Evolutionary conservation across 192 early-diverging fungal species (phyloP).

Genomic region (Backusella mclennaniae): DNA sequence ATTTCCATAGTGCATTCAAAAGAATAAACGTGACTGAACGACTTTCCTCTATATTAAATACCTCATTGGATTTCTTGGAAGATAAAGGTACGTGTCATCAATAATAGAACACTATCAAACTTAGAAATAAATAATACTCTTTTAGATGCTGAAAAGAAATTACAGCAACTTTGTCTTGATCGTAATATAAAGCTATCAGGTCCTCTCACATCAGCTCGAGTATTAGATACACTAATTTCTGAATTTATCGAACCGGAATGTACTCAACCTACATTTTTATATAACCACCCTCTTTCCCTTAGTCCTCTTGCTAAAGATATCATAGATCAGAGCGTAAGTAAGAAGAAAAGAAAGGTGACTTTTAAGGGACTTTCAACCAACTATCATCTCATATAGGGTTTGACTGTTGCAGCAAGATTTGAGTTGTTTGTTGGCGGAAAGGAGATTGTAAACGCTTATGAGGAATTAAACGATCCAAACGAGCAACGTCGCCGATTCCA

Average conservation of each 20-base stretch:
- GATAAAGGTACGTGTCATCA: constrained; percentile 18
- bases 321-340: constrained; percentile 14
- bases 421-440: constrained; percentile 78
- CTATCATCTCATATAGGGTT: constrained; percentile 23
- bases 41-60: constrained; percentile 41
- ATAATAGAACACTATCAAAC: not conserved
- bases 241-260: constrained; percentile 75
- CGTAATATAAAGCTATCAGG: constrained; percentile 37
- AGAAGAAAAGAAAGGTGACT: too few relatives aligned
- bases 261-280: constrained; percentile 78
- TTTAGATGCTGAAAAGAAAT: constrained; percentile 27
- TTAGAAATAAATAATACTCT: not conserved
- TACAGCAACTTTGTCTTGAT: constrained; percentile 34
- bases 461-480: constrained; percentile 85
- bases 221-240: constrained; percentile 74
- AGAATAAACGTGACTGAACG: constrained; percentile 55
- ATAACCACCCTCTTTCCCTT: constrained; percentile 74
- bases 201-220: constrained; percentile 63
- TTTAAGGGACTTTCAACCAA: not conserved
- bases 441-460: constrained; percentile 87
- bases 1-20: constrained; percentile 55
- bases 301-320: constrained; percentile 76
- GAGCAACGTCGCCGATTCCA: constrained; percentile 69
- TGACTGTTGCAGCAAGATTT: constrained; percentile 62
- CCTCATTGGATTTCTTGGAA: constrained; percentile 43